Base-by-base conservation (phyloP, 768 basidiomycete genomes). In the Sistotremastrum niveocremeum region DNA sequence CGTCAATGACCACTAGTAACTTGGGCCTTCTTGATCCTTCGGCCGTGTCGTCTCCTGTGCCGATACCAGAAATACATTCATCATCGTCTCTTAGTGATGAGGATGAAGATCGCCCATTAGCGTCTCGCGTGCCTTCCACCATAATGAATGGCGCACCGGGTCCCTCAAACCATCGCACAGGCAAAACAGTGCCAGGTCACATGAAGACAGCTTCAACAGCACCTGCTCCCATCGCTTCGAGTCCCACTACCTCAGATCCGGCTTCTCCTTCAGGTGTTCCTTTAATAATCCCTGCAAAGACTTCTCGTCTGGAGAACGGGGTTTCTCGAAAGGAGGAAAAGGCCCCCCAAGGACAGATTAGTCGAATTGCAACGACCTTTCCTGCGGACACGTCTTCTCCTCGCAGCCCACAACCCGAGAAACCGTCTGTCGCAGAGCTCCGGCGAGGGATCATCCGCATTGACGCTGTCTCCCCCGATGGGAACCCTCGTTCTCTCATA, bases 361-460 rank as follows among this genome's bases (percentile, higher is more conserved):
- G 74, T 41, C 74, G 86, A 37, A 69, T 93, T 45, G 81, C 81
- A 10, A 84, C 82, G 10, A 87, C 86, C 31, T 79, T 86, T 5
- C 80, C 86, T 3, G 72, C 88, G 3, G 86, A 90, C 57, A 70
- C 79, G 74, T 60, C 20, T 32, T 38, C 36, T 45, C 47, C 34
- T 38, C 46, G 29, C 31, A 45, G 38, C 43, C 8, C 42, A 40
- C 78, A 74, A 57, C 61, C 77, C 4, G 86, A 89, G 55, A 88
- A 93, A 52, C 77, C 81, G 9, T 83, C 90, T 3, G 71, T 76
- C 10, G 63, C 81, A 12, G 94, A 97, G 57, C 70, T 94, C 51
- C 76, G 83, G 3, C 78, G 76, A 49, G 82, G 84, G 5, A 69
- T 94, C 49, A 97, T 97, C 54, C 72, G 78, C 50, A 79, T 95